phyloP scores from a whole-genome alignment of 805 yeast genomes.

The Priceomyces medius region DNA sequence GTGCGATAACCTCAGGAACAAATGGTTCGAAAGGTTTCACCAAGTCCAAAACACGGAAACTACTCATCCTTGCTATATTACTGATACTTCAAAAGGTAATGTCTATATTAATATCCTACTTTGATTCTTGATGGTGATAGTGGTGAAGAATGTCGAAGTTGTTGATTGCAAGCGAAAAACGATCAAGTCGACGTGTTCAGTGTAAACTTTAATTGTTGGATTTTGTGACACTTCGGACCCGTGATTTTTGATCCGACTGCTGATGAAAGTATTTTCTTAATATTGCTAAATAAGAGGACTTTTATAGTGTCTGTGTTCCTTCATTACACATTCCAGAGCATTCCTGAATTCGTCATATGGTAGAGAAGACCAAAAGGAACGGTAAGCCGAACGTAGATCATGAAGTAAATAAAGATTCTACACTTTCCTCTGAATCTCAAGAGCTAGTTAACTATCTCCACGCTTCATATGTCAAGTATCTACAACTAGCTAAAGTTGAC shows the following conservation, averaged over 20 bases:
- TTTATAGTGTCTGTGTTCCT: no score
- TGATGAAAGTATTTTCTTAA: no score
- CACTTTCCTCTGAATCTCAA: slow-evolving; percentile 11
- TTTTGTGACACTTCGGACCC: neutral
- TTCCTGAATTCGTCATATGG: neutral
- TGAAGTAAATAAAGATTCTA: neutral
- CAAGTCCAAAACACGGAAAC: slow-evolving; percentile 73
- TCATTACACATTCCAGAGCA: no score
- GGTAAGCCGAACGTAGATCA: neutral
- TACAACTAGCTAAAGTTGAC: slow-evolving; percentile 20
- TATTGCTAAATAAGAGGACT: no score
- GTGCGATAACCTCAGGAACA: slow-evolving; percentile 88
- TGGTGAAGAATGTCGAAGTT: neutral
- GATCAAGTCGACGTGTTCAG: slow-evolving; percentile 6
- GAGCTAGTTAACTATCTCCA: slow-evolving; percentile 21
- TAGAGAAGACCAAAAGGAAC: neutral
- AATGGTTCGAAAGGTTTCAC: slow-evolving; percentile 87
- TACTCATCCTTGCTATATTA: slow-evolving; percentile 10
- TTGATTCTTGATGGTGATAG: neutral
- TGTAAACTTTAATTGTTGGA: neutral
- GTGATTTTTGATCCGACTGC: neutral
- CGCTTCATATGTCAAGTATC: slow-evolving; percentile 14
- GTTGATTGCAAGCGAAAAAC: neutral
- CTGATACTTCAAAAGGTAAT: neutral
- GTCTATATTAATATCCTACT: neutral